Conservation (phyloP, 2,329 filamentous ascomycete species). For the Orbilia oligospora region DNA sequence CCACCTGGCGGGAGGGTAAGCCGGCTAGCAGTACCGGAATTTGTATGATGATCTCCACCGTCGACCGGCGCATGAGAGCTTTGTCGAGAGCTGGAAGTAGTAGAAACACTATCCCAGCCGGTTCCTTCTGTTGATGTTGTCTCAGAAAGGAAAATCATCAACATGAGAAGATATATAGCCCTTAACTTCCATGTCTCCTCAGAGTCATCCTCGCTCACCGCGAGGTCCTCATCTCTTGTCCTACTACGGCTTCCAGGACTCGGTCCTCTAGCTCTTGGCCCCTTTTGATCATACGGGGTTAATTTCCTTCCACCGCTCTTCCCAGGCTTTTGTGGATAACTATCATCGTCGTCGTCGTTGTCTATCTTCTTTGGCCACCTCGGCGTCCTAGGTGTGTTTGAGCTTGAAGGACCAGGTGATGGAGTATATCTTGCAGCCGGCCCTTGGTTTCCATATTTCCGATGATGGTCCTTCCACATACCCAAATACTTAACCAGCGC, state of each 20-base stretch:
- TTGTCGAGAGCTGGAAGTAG: conserved; percentile 50
- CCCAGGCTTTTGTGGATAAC: background rate
- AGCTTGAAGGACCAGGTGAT: conserved; percentile 16
- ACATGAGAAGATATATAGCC: conserved; percentile 55
- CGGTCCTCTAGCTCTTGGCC: conserved; percentile 1
- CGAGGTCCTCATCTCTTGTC: conserved; percentile 2
- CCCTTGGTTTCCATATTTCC: conserved; percentile 7
- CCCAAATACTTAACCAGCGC: conserved; percentile 43
- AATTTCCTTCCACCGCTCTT: background rate
- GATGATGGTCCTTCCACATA: conserved; percentile 44
- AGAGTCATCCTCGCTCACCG: conserved; percentile 34
- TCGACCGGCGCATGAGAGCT: conserved; percentile 52
- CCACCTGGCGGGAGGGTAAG: conserved; percentile 29
- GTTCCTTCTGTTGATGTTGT: conserved; percentile 32
- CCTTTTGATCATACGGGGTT: background rate
- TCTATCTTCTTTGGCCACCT: conserved; percentile 13
- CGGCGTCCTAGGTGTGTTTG: conserved; percentile 6
- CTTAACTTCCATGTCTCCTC: conserved; percentile 49
- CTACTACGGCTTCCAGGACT: background rate
- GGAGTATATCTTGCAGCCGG: background rate
- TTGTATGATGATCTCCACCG: conserved; percentile 7
- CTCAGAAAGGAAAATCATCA: conserved; percentile 55
- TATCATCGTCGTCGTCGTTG: background rate
- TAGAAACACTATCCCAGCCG: conserved; percentile 50
- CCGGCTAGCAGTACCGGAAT: conserved; percentile 14